Percentiles rank a stretch among this genome's conserved stretches.
Evolutionary conservation across 2,329 filamentous ascomycete species (phyloP).

Genomic region (Rhynchosporium secalis): DNA sequence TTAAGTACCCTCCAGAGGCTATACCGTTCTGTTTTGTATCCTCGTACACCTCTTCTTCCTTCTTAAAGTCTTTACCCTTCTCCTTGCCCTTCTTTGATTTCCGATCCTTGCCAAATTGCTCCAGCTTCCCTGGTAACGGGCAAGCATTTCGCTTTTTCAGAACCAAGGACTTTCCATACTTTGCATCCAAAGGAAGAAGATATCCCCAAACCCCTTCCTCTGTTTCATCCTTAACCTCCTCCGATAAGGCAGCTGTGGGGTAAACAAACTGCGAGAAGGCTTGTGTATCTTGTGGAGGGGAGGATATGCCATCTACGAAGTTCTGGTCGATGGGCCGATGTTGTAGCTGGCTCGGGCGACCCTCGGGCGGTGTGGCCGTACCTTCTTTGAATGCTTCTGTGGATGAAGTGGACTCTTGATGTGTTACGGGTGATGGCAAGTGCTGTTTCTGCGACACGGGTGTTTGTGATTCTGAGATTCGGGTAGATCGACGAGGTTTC

Average conservation of each 20-base stretch:
- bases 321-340: conserved; percentile 46
- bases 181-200: conserved; percentile 75
- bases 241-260: conserved; percentile 68
- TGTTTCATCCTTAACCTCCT: conserved; percentile 82
- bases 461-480: conserved; percentile 57
- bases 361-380: conserved; percentile 68
- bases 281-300: conserved; percentile 75
- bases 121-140: conserved; percentile 54
- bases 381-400: conserved; percentile 62
- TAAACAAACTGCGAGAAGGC: conserved; percentile 79
- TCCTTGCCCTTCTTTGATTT: conserved; percentile 48
- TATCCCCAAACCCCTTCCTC: conserved; percentile 87
- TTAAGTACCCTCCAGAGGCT: conserved; percentile 80
- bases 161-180: conserved; percentile 68
- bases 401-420: conserved; percentile 63
- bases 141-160: conserved; percentile 74
- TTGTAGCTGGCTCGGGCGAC: conserved; percentile 54
- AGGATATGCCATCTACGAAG: conserved; percentile 43
- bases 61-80: conserved; percentile 48
- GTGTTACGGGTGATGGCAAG: conserved; percentile 79
- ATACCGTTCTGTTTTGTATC: conserved; percentile 60
- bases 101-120: conserved; percentile 43
- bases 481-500: conserved; percentile 79
- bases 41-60: conserved; percentile 63
- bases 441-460: conserved; percentile 64